These are phyloP conservation scores for Monoraphidium neglectum DNA, from an alignment of 139 green algal species.

Conservation along the genomic window DNA sequence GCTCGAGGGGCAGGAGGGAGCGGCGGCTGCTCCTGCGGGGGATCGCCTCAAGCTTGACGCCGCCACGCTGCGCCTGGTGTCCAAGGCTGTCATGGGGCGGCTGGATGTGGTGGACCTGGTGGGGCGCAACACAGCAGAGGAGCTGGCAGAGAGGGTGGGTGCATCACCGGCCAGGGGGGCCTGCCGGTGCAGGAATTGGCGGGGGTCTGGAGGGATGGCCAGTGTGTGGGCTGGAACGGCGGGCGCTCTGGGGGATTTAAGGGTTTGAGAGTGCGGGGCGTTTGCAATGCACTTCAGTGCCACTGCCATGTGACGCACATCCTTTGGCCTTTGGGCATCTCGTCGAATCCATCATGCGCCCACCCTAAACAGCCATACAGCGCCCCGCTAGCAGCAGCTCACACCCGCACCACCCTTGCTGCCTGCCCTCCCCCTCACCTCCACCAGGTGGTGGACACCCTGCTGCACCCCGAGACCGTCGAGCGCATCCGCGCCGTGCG, in stretches of 20 bases:
- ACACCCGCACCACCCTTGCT: too few relatives aligned
- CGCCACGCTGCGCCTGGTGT: constrained; percentile 38
- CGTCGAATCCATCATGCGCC: too few relatives aligned
- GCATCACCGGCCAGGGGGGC: too few relatives aligned
- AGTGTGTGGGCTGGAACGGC: background rate
- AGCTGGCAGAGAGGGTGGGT: constrained; percentile 58
- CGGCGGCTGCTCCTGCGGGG: background rate
- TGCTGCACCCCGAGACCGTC: constrained; percentile 49
- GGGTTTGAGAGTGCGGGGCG: too few relatives aligned
- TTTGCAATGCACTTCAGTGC: too few relatives aligned
- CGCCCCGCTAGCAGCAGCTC: too few relatives aligned
- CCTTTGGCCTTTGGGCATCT: too few relatives aligned
- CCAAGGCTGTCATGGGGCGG: constrained; percentile 49
- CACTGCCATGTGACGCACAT: too few relatives aligned
- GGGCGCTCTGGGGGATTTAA: too few relatives aligned
- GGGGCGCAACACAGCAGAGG: constrained; percentile 48
- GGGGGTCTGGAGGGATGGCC: background rate
- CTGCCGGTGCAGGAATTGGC: background rate
- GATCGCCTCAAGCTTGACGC: constrained; percentile 39
- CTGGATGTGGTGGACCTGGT: constrained; percentile 61
- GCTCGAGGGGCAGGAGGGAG: background rate
- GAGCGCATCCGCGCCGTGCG: constrained; percentile 46
- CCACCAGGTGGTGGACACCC: constrained; percentile 45
- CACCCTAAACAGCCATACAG: too few relatives aligned
- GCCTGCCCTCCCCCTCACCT: background rate